Conservation (phyloP, 169 alveolate species). For the Toxoplasma gondii region DNA sequence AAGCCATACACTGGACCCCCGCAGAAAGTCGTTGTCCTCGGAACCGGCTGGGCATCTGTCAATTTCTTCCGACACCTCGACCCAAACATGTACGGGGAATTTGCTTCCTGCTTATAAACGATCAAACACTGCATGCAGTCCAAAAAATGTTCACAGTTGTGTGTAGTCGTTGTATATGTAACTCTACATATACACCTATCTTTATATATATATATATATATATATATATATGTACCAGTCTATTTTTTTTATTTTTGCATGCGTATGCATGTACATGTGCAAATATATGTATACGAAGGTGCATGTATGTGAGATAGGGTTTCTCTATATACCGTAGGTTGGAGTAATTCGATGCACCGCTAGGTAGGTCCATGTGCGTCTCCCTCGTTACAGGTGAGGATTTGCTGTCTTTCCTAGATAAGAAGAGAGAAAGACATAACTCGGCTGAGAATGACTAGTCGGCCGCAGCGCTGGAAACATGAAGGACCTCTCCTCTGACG, state of each 20-base stretch:
- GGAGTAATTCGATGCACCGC: neutral
- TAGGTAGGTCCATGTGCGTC: neutral
- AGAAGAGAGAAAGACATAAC: too few species aligned
- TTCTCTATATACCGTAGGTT: too few species aligned
- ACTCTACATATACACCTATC: too few species aligned
- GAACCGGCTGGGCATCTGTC: constrained; percentile 73
- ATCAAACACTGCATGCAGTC: neutral
- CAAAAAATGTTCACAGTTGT: neutral
- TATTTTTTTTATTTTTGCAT: neutral
- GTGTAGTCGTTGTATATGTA: neutral
- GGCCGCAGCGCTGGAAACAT: too few species aligned
- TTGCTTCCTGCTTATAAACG: neutral
- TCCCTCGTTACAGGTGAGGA: too few species aligned
- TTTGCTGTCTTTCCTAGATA: too few species aligned
- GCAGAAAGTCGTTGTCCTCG: constrained; percentile 67
- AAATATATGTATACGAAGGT: neutral
- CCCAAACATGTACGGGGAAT: constrained; percentile 36
- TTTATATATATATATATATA: too few species aligned
- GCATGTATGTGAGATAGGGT: neutral
- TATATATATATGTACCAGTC: too few species aligned
- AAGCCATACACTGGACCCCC: neutral
- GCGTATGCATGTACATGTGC: neutral
- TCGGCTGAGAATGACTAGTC: too few species aligned
- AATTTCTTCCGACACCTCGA: constrained; percentile 62
- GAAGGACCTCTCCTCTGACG: too few species aligned